A percentile compares a stretch with the other conserved stretches of the same genome.
Conservation (phyloP, 208 protist species). For the Trypanosomatidae sp. region DNA sequence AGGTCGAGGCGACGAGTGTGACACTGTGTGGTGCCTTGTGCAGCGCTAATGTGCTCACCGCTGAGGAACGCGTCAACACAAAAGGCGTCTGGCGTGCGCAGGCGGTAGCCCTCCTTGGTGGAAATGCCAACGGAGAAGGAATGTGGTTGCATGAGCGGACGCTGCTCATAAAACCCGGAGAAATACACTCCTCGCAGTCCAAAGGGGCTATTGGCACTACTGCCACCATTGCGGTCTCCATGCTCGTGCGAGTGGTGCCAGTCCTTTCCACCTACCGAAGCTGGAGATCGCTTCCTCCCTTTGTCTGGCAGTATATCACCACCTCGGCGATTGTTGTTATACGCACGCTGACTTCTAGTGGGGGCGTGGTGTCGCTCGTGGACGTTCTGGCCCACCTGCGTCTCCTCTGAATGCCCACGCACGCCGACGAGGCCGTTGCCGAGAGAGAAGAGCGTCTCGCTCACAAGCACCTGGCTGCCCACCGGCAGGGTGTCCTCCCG, state of each 20-base stretch:
- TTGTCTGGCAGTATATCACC: constrained; percentile 5
- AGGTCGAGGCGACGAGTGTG: constrained; percentile 72
- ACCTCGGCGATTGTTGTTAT: constrained; percentile 3
- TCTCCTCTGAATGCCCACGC: constrained; percentile 79
- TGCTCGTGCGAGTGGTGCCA: constrained; percentile 4
- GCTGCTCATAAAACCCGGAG: constrained; percentile 76
- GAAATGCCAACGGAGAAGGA: constrained; percentile 37
- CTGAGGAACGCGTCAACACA: constrained; percentile 83
- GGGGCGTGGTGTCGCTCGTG: constrained; percentile 13
- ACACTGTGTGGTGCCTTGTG: constrained; percentile 51
- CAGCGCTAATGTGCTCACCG: constrained; percentile 74
- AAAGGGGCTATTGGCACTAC: not conserved
- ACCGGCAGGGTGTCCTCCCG: constrained; percentile 50
- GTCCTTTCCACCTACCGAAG: not conserved
- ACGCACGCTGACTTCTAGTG: constrained; percentile 14
- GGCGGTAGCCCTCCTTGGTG: constrained; percentile 63
- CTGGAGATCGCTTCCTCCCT: not conserved
- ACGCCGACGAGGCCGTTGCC: constrained; percentile 84
- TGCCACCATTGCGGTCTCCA: constrained; percentile 3
- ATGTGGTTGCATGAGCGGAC: constrained; percentile 32
- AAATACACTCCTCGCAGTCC: constrained; percentile 49
- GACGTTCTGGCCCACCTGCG: constrained; percentile 21
- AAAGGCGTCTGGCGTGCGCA: constrained; percentile 80
- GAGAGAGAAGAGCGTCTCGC: constrained; percentile 82
- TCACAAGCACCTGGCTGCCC: constrained; percentile 40